phyloP scores from a whole-genome alignment of 176 grass and related monocot genomes.

The Cenchrus fungigraminus region DNA sequence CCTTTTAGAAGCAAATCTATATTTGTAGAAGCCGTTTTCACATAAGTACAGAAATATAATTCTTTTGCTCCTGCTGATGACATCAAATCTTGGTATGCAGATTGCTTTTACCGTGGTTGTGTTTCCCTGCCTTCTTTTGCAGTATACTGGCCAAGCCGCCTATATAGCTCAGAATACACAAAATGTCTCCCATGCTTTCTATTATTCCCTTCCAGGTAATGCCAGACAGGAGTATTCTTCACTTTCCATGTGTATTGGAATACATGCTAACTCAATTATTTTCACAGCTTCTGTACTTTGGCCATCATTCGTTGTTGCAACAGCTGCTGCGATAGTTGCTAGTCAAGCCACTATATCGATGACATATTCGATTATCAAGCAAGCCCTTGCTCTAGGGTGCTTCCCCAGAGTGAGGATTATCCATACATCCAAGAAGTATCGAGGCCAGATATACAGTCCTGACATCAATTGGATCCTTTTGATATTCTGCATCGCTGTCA shows the following conservation, averaged over 20 bases:
- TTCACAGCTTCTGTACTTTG: constrained; percentile 65
- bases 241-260: neutral
- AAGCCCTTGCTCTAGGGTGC: constrained; percentile 83
- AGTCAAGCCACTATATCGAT: constrained; percentile 94
- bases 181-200: constrained; percentile 56
- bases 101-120: constrained; percentile 81
- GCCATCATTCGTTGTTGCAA: constrained; percentile 75
- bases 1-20: neutral
- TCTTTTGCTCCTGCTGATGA: constrained; percentile 13
- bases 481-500: constrained; percentile 77
- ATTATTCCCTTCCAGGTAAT: constrained; percentile 76
- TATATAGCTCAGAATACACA: constrained; percentile 54
- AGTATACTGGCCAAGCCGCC: constrained; percentile 91
- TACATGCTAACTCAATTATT: constrained; percentile 4
- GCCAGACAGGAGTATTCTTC: neutral
- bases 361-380: constrained; percentile 87
- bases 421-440: constrained; percentile 79
- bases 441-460: constrained; percentile 92
- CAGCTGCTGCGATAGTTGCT: constrained; percentile 80
- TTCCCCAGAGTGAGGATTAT: constrained; percentile 88
- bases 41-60: constrained; percentile 1
- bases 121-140: constrained; percentile 87
- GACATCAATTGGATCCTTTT: constrained; percentile 93
- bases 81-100: constrained; percentile 40
- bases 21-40: neutral